Evolutionary conservation across 2,329 filamentous ascomycete species (phyloP).

Genomic region (Ceratocystis albifundus): DNA sequence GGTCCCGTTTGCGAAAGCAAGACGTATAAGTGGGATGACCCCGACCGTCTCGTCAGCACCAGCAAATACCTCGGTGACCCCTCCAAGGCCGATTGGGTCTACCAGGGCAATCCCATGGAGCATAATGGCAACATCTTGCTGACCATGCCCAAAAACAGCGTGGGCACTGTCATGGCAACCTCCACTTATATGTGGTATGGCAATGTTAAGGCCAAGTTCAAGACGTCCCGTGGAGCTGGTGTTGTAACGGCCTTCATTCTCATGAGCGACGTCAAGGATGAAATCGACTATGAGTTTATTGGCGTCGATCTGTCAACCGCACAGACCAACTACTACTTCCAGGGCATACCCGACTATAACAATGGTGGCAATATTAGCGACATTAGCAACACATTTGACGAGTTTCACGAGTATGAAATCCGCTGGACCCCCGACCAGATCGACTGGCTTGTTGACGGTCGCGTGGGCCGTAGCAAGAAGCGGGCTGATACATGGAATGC

Average conservation of each 20-base stretch:
- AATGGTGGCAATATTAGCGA: slow-evolving; percentile 59
- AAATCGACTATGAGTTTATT: slow-evolving; percentile 95
- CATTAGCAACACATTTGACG: slow-evolving; percentile 56
- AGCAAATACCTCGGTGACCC: slow-evolving; percentile 78
- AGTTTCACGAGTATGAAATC: slow-evolving; percentile 84
- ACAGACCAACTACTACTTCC: slow-evolving; percentile 96
- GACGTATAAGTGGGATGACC: slow-evolving; percentile 59
- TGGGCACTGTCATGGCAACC: slow-evolving; percentile 73
- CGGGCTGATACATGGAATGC: slow-evolving; percentile 75
- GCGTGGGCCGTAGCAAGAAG: slow-evolving; percentile 60
- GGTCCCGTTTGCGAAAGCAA: slow-evolving; percentile 68
- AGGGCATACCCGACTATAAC: slow-evolving; percentile 76
- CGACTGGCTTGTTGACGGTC: slow-evolving; percentile 77
- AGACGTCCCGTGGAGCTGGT: slow-evolving; percentile 71
- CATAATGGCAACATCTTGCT: slow-evolving; percentile 63
- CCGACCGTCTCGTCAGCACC: slow-evolving; percentile 60
- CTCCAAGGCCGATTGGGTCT: slow-evolving; percentile 73
- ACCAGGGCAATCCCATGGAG: slow-evolving; percentile 60
- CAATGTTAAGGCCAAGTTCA: slow-evolving; percentile 73
- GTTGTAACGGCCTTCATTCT: slow-evolving; percentile 97
- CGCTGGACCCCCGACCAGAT: slow-evolving; percentile 82
- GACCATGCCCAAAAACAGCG: slow-evolving; percentile 77
- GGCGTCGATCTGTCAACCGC: slow-evolving; percentile 64
- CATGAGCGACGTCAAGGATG: slow-evolving; percentile 90
- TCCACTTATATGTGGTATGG: slow-evolving; percentile 96